phyloP scores from a whole-genome alignment of 306 rosid species.

The Castanea crenata region DNA sequence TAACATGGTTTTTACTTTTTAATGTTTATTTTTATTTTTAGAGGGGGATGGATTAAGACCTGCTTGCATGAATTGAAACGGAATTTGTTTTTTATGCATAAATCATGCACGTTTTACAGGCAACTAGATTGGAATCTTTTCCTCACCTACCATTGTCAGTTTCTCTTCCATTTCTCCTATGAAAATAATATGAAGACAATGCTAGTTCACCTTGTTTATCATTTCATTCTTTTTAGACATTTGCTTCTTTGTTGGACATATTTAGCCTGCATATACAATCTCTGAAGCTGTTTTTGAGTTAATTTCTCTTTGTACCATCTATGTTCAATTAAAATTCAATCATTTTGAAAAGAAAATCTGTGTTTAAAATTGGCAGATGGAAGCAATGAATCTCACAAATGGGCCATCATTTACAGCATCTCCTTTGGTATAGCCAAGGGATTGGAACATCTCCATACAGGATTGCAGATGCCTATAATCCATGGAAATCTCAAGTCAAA shows the following conservation, averaged over 20 bases:
- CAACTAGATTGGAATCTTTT: not conserved
- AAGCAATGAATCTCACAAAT: slow-evolving; percentile 56
- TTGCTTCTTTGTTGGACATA: not conserved
- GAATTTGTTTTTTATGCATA: not conserved
- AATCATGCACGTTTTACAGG: not conserved
- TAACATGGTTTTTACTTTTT: not conserved
- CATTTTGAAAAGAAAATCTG: slow-evolving; percentile 16
- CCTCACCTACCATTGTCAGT: slow-evolving; percentile 10
- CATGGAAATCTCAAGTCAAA: slow-evolving; percentile 90
- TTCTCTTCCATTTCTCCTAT: not conserved
- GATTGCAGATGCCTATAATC: slow-evolving; percentile 53
- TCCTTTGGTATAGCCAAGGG: slow-evolving; percentile 77
- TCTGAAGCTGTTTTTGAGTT: too few relatives aligned
- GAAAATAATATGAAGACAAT: not conserved
- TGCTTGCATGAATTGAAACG: not conserved
- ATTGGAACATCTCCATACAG: slow-evolving; percentile 76
- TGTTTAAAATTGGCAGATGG: slow-evolving; percentile 50
- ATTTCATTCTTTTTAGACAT: not conserved
- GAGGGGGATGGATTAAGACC: not conserved
- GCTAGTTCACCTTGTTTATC: not conserved
- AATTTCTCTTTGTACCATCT: too few relatives aligned
- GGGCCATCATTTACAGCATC: slow-evolving; percentile 62
- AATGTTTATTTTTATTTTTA: not conserved
- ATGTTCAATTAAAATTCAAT: not conserved
- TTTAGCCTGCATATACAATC: not conserved